Conservation (phyloP, 202 grass and related monocot genomes). For the Tripidium arundinaceum region DNA sequence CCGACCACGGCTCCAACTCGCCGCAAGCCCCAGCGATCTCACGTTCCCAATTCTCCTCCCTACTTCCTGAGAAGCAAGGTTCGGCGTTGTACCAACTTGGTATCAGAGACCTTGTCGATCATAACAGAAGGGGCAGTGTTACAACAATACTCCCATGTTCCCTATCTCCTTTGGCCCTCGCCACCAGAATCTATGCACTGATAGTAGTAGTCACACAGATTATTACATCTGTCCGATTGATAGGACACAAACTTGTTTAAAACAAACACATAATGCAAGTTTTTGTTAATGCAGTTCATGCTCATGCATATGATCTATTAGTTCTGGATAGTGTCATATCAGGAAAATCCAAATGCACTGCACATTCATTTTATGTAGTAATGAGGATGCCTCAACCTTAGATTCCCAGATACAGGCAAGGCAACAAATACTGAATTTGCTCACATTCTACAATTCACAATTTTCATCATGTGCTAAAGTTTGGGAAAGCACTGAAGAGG, state of each 20-base stretch:
- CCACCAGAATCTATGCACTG: not conserved
- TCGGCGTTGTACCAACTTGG: too few relatives aligned
- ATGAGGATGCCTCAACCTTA: not conserved
- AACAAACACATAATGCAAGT: not conserved
- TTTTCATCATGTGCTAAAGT: not conserved
- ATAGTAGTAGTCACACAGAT: not conserved
- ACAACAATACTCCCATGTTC: not conserved
- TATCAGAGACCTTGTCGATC: too few relatives aligned
- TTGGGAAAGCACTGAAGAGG: not conserved
- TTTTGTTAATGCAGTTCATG: not conserved
- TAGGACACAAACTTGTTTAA: not conserved
- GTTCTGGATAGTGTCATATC: not conserved
- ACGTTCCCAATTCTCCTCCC: too few relatives aligned
- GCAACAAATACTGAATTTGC: not conserved
- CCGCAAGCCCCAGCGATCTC: too few relatives aligned
- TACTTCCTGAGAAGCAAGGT: too few relatives aligned
- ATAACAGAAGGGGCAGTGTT: slow-evolving; percentile 1
- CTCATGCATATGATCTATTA: not conserved
- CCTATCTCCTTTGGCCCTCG: not conserved
- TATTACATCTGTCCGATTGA: not conserved
- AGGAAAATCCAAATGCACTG: not conserved
- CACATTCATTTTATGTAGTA: not conserved
- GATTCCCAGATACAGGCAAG: not conserved
- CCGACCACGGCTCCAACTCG: too few relatives aligned
- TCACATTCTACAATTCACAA: not conserved